phyloP scores from a whole-genome alignment of 345 rosid genomes.

The Melastoma malabathricum region DNA sequence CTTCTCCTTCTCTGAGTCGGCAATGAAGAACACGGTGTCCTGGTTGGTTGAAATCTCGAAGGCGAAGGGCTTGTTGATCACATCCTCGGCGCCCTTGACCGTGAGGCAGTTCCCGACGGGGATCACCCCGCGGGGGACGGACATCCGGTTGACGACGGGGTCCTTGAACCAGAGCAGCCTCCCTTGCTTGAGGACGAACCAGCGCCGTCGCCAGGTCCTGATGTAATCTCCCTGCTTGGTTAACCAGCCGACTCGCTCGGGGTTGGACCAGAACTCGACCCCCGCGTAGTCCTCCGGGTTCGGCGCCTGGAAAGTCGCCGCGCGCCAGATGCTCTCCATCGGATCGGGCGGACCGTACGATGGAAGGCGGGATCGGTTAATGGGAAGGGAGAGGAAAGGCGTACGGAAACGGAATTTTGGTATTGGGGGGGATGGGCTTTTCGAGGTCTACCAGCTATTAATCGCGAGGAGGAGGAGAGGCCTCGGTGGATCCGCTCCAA shows the following conservation, averaged over 20 bases:
- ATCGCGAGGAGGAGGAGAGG: too few species aligned
- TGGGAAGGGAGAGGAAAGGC: neutral
- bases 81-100: slow-evolving; percentile 82
- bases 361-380: neutral
- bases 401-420: neutral
- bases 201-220: slow-evolving; percentile 79
- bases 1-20: slow-evolving; percentile 69
- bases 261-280: slow-evolving; percentile 58
- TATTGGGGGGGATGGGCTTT: neutral
- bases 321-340: slow-evolving; percentile 64
- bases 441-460: neutral
- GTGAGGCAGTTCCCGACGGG: slow-evolving; percentile 57
- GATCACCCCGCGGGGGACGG: slow-evolving; percentile 64
- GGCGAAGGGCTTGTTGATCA: slow-evolving; percentile 52
- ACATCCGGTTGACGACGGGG: slow-evolving; percentile 26
- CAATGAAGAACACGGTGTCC: slow-evolving; percentile 60
- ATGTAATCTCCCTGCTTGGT: slow-evolving; percentile 76
- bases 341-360: neutral
- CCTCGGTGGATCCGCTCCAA: too few species aligned
- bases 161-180: slow-evolving; percentile 85
- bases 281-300: slow-evolving; percentile 50
- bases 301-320: slow-evolving; percentile 58
- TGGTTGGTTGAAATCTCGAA: slow-evolving; percentile 58
- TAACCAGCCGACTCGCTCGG: slow-evolving; percentile 71
- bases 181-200: slow-evolving; percentile 75